phyloP scores from a whole-genome alignment of 768 basidiomycete species.

The Hortiboletus campestris region DNA sequence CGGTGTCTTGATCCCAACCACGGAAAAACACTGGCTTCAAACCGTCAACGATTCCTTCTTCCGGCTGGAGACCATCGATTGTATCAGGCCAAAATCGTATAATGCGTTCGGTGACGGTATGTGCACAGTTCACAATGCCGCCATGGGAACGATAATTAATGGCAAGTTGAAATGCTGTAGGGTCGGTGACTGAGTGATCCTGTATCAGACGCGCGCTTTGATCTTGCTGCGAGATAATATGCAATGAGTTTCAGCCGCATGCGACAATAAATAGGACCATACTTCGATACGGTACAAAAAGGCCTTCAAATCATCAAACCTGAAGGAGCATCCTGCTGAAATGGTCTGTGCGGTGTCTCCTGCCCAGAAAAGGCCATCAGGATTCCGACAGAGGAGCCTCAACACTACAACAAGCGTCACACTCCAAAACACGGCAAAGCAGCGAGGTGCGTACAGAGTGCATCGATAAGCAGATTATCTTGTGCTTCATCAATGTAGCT shows the following conservation, averaged over 20 bases:
- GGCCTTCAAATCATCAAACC: conserved; percentile 69
- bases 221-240: conserved; percentile 19
- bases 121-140: conserved; percentile 73
- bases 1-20: conserved; percentile 43
- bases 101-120: conserved; percentile 62
- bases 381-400: conserved; percentile 58
- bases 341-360: conserved; percentile 83
- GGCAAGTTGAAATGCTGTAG: conserved; percentile 52
- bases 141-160: conserved; percentile 71
- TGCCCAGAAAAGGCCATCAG: conserved; percentile 72
- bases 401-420: conserved; percentile 45
- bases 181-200: conserved; percentile 21
- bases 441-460: conserved; percentile 41
- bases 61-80: conserved; percentile 57
- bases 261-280: not conserved
- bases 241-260: not conserved
- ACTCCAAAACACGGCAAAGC: not conserved
- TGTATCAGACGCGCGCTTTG: conserved; percentile 11
- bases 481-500: conserved; percentile 75
- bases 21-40: conserved; percentile 57
- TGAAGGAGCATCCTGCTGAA: conserved; percentile 67
- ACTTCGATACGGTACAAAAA: conserved; percentile 66
- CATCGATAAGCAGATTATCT: conserved; percentile 68
- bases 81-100: conserved; percentile 59
- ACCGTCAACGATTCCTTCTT: conserved; percentile 54